These are phyloP conservation scores for Vicia faba DNA, from an alignment of 306 rosid species.

Conservation along the genomic window DNA sequence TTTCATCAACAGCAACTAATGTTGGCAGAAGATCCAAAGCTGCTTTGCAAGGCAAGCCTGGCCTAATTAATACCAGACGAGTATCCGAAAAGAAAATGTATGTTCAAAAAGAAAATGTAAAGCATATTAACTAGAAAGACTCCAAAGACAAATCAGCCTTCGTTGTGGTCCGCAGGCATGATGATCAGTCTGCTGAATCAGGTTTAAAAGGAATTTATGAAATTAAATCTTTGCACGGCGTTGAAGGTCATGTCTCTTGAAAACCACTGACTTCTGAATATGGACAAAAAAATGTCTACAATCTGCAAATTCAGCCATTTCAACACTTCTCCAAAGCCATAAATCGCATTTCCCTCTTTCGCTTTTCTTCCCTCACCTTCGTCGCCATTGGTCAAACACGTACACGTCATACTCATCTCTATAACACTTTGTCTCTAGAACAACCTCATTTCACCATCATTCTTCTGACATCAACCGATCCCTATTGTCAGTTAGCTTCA, in stretches of 20 bases:
- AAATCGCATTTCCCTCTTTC: no score
- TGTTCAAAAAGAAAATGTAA: constrained; percentile 73
- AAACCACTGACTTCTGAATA: constrained; percentile 66
- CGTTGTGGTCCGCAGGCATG: constrained; percentile 57
- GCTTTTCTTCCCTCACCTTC: no score
- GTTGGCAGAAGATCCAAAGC: constrained; percentile 69
- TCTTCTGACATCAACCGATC: no score
- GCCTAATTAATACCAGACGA: constrained; percentile 56
- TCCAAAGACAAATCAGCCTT: constrained; percentile 63
- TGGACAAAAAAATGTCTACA: constrained; percentile 65
- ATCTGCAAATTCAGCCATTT: constrained; percentile 54
- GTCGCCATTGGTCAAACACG: no score
- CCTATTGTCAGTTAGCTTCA: no score
- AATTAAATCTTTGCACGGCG: constrained; percentile 52
- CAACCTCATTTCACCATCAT: no score
- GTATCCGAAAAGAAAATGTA: constrained; percentile 90
- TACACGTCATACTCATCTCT: no score
- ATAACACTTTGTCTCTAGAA: no score
- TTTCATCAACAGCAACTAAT: constrained; percentile 62
- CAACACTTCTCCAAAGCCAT: no score
- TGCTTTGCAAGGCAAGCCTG: constrained; percentile 58
- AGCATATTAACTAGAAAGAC: constrained; percentile 51
- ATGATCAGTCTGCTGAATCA: constrained; percentile 60
- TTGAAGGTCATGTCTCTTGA: constrained; percentile 72
- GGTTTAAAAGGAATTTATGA: constrained; percentile 56